These are phyloP conservation scores for Pugionium cornutum DNA, from an alignment of 345 rosid genomes.

Conservation along the genomic window DNA sequence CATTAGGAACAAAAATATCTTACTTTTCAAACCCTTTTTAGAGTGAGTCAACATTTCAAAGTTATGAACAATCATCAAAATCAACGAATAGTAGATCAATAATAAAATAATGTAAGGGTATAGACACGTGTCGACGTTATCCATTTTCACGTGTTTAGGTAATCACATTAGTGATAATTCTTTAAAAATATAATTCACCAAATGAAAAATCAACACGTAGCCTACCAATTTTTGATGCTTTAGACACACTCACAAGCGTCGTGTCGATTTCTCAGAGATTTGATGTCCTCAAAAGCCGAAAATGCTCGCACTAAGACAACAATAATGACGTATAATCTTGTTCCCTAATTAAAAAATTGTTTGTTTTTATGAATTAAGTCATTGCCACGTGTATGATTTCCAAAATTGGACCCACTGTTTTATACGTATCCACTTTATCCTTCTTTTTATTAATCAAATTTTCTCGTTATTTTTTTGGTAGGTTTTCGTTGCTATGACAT, in stretches of 20 bases:
- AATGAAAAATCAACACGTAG: constrained; percentile 32
- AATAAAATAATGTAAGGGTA: constrained; percentile 26
- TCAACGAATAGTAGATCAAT: constrained; percentile 37
- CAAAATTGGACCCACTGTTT: constrained; percentile 19
- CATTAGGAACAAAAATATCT: constrained; percentile 38
- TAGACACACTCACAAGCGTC: constrained; percentile 39
- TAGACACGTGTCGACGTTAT: constrained; percentile 27
- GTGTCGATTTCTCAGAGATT: constrained; percentile 34
- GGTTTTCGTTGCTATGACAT: constrained; percentile 14
- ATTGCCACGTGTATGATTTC: constrained; percentile 31
- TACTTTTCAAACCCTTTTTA: constrained; percentile 18
- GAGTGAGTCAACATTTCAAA: constrained; percentile 36
- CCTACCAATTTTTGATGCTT: constrained; percentile 34
- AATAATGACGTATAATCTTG: constrained; percentile 33
- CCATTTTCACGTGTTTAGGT: constrained; percentile 37
- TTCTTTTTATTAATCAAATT: neutral
- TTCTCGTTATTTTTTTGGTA: constrained; percentile 6
- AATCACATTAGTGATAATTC: constrained; percentile 16
- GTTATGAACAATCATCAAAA: constrained; percentile 30
- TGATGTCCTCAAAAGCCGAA: constrained; percentile 39
- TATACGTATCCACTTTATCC: constrained; percentile 22
- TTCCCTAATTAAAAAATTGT: constrained; percentile 26
- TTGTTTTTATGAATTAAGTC: constrained; percentile 21
- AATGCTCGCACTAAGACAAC: constrained; percentile 39
- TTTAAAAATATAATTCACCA: constrained; percentile 2